Evolutionary conservation across 2,329 filamentous ascomycete genomes (phyloP).

Genomic region (Leptographium lundbergii): DNA sequence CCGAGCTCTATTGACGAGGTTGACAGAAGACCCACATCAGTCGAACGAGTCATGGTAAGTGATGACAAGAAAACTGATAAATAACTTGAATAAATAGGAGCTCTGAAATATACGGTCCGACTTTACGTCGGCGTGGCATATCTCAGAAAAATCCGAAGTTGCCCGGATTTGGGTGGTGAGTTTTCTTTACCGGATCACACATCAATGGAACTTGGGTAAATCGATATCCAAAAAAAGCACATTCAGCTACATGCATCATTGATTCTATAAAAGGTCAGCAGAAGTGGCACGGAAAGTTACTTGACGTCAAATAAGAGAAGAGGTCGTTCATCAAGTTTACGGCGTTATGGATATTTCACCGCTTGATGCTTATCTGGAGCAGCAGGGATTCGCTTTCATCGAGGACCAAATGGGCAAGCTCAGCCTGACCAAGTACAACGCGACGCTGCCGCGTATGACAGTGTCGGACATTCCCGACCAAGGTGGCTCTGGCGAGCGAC

Average conservation of each 20-base stretch:
- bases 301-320: no score
- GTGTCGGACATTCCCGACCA: not conserved
- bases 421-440: not conserved
- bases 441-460: not conserved
- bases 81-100: not conserved
- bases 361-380: not conserved
- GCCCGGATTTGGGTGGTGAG: no score
- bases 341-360: not conserved
- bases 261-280: no score
- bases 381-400: not conserved
- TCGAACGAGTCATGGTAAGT: not conserved
- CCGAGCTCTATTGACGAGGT: not conserved
- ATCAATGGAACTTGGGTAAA: no score
- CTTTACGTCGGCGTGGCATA: not conserved
- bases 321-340: no score
- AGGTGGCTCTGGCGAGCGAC: no score
- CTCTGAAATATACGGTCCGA: not conserved
- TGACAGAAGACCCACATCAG: not conserved
- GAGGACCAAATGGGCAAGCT: not conserved
- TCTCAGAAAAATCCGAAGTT: not conserved
- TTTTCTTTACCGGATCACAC: no score
- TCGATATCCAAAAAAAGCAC: no score
- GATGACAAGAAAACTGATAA: not conserved
- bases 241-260: no score
- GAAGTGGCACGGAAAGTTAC: no score